Percentiles rank a stretch among this genome's conserved stretches.
Evolutionary conservation across 2,329 filamentous ascomycete genomes (phyloP).

Genomic region (Trichophyton equinum): DNA sequence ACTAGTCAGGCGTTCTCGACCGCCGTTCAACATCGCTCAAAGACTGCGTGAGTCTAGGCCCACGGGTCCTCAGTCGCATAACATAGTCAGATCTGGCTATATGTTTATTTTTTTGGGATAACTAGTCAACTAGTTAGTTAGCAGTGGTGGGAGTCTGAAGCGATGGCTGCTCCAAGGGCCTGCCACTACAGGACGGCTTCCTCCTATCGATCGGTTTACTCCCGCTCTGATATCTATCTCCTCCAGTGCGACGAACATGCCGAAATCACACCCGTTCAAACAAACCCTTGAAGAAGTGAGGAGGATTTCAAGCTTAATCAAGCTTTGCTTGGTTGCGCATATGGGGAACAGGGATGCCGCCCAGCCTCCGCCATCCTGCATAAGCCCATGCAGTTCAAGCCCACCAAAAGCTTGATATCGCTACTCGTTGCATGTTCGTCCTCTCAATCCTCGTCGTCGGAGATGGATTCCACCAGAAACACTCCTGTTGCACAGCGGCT

Average conservation of each 20-base stretch:
- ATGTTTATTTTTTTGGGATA: neutral
- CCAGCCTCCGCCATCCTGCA: neutral
- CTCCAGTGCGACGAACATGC: neutral
- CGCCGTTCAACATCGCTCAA: neutral
- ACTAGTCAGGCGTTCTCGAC: neutral
- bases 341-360: neutral
- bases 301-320: constrained; percentile 2
- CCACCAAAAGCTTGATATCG: neutral
- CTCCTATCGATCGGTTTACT: neutral
- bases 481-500: neutral
- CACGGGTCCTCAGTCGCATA: neutral
- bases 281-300: neutral
- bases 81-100: no score
- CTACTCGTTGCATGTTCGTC: neutral
- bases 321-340: constrained; percentile 1
- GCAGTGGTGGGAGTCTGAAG: neutral
- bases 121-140: neutral
- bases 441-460: neutral
- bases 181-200: neutral
- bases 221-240: neutral
- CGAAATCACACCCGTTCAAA: neutral
- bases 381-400: neutral
- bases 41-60: neutral
- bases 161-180: neutral
- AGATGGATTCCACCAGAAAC: neutral